phyloP scores from a whole-genome alignment of 306 rosid species.

The Cucumis melo region DNA sequence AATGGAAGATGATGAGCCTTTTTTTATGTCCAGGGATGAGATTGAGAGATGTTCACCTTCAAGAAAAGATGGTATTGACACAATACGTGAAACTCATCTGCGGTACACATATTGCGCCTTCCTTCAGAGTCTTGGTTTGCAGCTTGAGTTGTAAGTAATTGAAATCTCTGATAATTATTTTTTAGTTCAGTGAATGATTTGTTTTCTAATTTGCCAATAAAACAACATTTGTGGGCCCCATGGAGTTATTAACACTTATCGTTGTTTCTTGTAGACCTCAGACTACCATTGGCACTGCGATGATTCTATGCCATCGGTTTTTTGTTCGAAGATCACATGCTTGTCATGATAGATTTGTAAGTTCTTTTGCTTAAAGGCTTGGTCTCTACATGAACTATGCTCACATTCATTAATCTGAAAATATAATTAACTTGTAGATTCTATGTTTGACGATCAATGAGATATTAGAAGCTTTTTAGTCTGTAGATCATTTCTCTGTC shows the following conservation, averaged over 20 bases:
- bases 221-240: neutral
- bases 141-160: conserved; percentile 71
- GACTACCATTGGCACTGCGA: conserved; percentile 86
- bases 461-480: neutral
- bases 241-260: conserved; percentile 4
- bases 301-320: conserved; percentile 97
- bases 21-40: conserved; percentile 85
- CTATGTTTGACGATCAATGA: neutral
- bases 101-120: conserved; percentile 90
- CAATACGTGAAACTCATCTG: conserved; percentile 66
- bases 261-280: conserved; percentile 63
- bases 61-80: conserved; percentile 87
- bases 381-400: neutral
- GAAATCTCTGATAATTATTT: neutral
- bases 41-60: conserved; percentile 93
- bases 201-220: neutral
- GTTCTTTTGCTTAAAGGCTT: conserved; percentile 18
- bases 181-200: neutral
- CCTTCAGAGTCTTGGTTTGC: conserved; percentile 84
- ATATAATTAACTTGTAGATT: neutral
- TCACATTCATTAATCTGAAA: neutral
- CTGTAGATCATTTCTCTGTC: neutral
- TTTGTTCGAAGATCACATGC: conserved; percentile 88
- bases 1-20: conserved; percentile 61
- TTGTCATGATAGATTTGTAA: conserved; percentile 92